Percentiles rank a stretch among this genome's conserved stretches.
phyloP scores from a whole-genome alignment of 495 filamentous ascomycete genomes.

The Aspergillus cristatus region DNA sequence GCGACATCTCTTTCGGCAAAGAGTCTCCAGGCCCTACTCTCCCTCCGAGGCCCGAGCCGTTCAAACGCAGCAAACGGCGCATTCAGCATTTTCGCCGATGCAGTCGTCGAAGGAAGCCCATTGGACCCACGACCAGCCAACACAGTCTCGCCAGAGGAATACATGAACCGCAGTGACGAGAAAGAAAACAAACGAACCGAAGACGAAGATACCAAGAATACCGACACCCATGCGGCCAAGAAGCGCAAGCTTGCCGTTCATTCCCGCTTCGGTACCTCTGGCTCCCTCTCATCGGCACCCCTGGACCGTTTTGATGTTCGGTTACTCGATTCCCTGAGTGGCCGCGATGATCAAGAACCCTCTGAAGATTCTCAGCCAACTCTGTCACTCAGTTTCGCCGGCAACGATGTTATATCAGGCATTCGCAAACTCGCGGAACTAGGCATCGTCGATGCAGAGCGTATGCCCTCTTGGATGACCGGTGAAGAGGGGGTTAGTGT shows the following conservation, averaged over 20 bases:
- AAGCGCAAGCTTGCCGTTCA: constrained; percentile 49
- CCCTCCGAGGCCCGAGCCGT: constrained; percentile 55
- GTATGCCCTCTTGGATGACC: constrained; percentile 86
- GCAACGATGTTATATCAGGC: constrained; percentile 72
- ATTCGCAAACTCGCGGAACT: constrained; percentile 64
- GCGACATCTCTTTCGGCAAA: constrained; percentile 57
- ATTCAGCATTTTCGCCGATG: constrained; percentile 68
- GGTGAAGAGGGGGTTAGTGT: constrained; percentile 74
- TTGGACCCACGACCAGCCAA: constrained; percentile 41
- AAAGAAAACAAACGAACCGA: constrained; percentile 17
- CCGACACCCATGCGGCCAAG: constrained; percentile 39
- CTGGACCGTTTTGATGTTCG: constrained; percentile 26
- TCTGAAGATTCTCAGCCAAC: constrained; percentile 15
- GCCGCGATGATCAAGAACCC: constrained; percentile 12
- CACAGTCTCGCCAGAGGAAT: constrained; percentile 34
- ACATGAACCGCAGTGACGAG: constrained; percentile 18
- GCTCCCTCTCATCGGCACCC: constrained; percentile 17
- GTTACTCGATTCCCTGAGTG: constrained; percentile 19
- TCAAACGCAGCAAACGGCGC: constrained; percentile 62
- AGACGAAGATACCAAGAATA: constrained; percentile 6
- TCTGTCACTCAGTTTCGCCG: constrained; percentile 58
- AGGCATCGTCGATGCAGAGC: constrained; percentile 61
- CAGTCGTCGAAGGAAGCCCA: constrained; percentile 47
- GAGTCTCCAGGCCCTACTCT: constrained; percentile 56
- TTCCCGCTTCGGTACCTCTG: constrained; percentile 38